Base-by-base conservation (phyloP, 768 basidiomycete species). In the Russula compacta region DNA sequence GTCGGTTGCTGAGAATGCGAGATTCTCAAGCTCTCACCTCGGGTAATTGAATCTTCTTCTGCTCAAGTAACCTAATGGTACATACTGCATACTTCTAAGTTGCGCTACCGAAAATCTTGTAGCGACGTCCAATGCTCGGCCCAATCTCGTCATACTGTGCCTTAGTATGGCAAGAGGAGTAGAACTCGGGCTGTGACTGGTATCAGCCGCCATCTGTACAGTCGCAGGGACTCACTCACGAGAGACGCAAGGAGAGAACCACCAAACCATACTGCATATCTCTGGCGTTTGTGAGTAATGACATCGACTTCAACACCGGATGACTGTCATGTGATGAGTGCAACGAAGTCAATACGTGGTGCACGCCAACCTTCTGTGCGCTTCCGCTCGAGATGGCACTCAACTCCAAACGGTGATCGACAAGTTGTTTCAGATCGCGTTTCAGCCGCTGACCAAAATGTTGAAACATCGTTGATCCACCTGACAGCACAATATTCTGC, bases 381-480 rank as follows among this genome's bases (percentile, higher is more conserved):
- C 85, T 85, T 9, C 93, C 93, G 61, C 89, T 89, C 6, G 84
- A 80, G 35, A 80, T 69, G 21, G 82, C 87, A 67, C 86, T 87
- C 10, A 83, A 82, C 64, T 93, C 87, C 63, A 99, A 80, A 61
- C 97, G 79, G 62, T 86, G 86, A 73, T 98, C 95, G 32, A 98
- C 95, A 24, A 99, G 75, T 67, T 90, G 89, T 77, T 93, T 97
- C 47, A 99, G 75, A 70, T 99, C 95, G 46, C 95, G 85, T 77
- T 98, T 95, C 65, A 99, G 82, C 48, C 97, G 85, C 71, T 92
- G 86, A n/a, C 92, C 93, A 70, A 99, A 98, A 77, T 98, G 87
- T 67, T 95, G 92, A 80, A 98, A 98, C 95, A 98, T 98, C 52
- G 97, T 98, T 10, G 93, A 95, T 21, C 97, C 97, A 59, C 97